Conservation (phyloP, 768 basidiomycete species). For the Calocybe indica region DNA sequence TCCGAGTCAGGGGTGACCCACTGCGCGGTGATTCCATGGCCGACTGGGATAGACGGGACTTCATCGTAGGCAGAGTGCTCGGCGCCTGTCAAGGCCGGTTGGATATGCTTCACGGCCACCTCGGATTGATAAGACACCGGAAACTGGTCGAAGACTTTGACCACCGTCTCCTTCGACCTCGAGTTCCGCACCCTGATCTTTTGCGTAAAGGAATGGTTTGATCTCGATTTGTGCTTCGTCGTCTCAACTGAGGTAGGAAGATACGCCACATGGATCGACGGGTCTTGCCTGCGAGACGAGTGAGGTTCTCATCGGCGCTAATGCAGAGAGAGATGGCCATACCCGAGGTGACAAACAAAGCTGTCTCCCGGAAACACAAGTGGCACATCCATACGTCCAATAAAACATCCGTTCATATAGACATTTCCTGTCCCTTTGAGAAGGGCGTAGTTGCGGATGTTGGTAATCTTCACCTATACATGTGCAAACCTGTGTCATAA, state of each 20-base stretch:
- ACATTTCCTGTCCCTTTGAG: constrained; percentile 17
- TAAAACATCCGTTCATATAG: constrained; percentile 24
- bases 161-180: constrained; percentile 4
- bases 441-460: constrained; percentile 18
- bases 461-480: constrained; percentile 20
- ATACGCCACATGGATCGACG: constrained; percentile 16
- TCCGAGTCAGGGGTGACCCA: constrained; percentile 23
- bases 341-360: constrained; percentile 25
- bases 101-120: constrained; percentile 2
- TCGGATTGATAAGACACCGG: constrained; percentile 4
- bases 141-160: constrained; percentile 10
- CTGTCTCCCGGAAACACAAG: constrained; percentile 20
- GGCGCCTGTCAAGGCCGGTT: background rate
- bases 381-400: constrained; percentile 16
- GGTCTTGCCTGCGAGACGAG: constrained; percentile 10
- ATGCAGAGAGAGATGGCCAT: background rate
- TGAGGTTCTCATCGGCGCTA: background rate
- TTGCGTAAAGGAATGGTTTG: constrained; percentile 7
- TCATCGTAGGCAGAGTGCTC: background rate
- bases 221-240: constrained; percentile 8
- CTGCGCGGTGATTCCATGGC: constrained; percentile 19
- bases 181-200: constrained; percentile 10
- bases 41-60: constrained; percentile 12
- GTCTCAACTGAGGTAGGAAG: constrained; percentile 3
- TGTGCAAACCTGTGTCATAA: background rate